These are phyloP conservation scores for Umbilicaria muhlenbergii DNA, from an alignment of 495 filamentous ascomycete genomes.

Conservation along the genomic window DNA sequence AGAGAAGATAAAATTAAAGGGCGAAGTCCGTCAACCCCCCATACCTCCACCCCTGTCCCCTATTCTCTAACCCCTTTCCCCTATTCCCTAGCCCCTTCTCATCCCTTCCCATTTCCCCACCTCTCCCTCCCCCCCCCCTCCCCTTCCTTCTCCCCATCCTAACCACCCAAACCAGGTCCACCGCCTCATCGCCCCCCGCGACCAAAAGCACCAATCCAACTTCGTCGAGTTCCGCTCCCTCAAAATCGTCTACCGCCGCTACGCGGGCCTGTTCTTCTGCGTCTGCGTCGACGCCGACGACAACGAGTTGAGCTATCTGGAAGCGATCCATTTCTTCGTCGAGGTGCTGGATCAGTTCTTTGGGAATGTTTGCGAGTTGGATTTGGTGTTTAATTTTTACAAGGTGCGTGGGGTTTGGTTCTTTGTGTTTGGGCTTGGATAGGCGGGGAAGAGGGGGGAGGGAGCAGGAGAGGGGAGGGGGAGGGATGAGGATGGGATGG, in stretches of 20 bases:
- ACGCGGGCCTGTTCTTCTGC: constrained; percentile 96
- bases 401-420: constrained; percentile 37
- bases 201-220: constrained; percentile 99
- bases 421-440: too few species aligned
- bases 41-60: not conserved
- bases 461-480: not conserved
- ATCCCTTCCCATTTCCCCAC: constrained; percentile 3
- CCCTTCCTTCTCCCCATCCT: too few species aligned
- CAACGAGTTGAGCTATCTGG: constrained; percentile 92
- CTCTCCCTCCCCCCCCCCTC: not conserved
- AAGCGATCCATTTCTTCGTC: constrained; percentile 98
- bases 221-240: constrained; percentile 86
- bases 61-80: not conserved
- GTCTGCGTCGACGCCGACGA: constrained; percentile 98
- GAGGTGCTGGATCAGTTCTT: constrained; percentile 98
- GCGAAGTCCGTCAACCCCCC: constrained; percentile 43
- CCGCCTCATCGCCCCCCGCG: constrained; percentile 88
- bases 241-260: constrained; percentile 92
- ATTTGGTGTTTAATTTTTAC: constrained; percentile 97
- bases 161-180: constrained; percentile 57
- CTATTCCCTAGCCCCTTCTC: not conserved
- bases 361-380: constrained; percentile 96
- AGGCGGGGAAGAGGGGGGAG: not conserved
- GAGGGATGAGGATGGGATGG: not conserved
- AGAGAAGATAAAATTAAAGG: constrained; percentile 91